Evolutionary conservation across 495 filamentous ascomycete genomes (phyloP), one percentile per base, ranked within the genome.

Genomic region (Letharia columbiana): DNA sequence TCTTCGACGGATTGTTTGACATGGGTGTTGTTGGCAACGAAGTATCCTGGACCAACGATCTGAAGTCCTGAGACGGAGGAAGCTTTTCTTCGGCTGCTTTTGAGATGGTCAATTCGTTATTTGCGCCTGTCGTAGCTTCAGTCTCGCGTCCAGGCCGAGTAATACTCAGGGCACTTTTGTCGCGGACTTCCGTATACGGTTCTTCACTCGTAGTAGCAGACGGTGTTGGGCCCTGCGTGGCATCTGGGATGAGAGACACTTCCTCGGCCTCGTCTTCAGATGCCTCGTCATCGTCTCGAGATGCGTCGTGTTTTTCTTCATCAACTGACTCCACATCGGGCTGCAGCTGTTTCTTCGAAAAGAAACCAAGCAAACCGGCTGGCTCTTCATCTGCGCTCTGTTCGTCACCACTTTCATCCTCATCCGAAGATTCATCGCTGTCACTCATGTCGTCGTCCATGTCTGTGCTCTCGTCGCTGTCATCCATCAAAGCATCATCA

Each of bases 401-500:
- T 40, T 82, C 81, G 15, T 77, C 80, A 37, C 80, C 81, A 23
- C 76, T 76, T 20, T 77, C 81, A 13, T 76, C 73, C 1, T 74
- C 76, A 17, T 74, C 78, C 37, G 75, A 77, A 18, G 83, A 79
- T 13, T 86, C 84, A 52, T 89, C 87, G 49, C 80, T 87, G 41
- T 89, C 87, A 37, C 84, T 63, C 33, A 39, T 83, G 68, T 93
- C 89, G 71, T 92, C 88, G 69, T 92, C 87, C 92, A 96, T 96
- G 66, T 93, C 90, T 10, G 89, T 87, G 13, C 90, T 94, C 67
- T 89, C 88, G 70, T 94, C 91, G 50, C 84, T 89, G 64, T 89
- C 88, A 66, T 90, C 88, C 71, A 87, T 76, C 49, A 91, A 76
- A 39, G 83, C 78, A 33, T 83, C 79, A 71, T 89, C 87, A 58